These are phyloP conservation scores for Tubosaeta sp. DNA, from an alignment of 768 basidiomycete species.

Conservation along the genomic window DNA sequence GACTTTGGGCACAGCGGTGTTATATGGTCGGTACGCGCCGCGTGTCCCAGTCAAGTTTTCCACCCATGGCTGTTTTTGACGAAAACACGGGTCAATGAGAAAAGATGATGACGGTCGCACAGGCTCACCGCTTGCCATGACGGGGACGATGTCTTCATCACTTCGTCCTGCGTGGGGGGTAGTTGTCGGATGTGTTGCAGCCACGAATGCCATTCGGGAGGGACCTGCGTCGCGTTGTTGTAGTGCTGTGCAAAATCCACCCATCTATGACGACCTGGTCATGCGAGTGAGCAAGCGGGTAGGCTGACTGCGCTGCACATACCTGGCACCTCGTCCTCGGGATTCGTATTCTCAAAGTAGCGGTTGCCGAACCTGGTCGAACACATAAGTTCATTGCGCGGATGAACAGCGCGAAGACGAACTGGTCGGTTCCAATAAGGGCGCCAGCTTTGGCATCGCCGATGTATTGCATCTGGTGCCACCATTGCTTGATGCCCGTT, in stretches of 20 bases:
- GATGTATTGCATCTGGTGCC: slow-evolving; percentile 88
- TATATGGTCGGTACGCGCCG: slow-evolving; percentile 86
- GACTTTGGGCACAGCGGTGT: slow-evolving; percentile 80
- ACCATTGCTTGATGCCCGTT: slow-evolving; percentile 82
- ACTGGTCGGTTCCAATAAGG: slow-evolving; percentile 80
- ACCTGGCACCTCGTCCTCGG: slow-evolving; percentile 88
- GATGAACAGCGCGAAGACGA: slow-evolving; percentile 30
- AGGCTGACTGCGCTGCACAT: slow-evolving; percentile 16
- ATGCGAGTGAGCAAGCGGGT: not conserved
- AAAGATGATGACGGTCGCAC: not conserved
- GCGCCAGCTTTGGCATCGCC: slow-evolving; percentile 89
- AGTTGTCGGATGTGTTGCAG: slow-evolving; percentile 83
- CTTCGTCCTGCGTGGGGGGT: slow-evolving; percentile 69
- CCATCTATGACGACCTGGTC: slow-evolving; percentile 90
- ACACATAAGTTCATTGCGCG: not conserved
- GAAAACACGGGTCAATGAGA: not conserved
- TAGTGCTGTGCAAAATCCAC: slow-evolving; percentile 92
- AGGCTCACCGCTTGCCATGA: slow-evolving; percentile 79
- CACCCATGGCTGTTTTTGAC: slow-evolving; percentile 56
- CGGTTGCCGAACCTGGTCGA: slow-evolving; percentile 82
- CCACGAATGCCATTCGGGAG: slow-evolving; percentile 98
- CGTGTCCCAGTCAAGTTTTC: slow-evolving; percentile 94
- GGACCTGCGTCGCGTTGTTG: slow-evolving; percentile 88
- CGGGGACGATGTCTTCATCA: slow-evolving; percentile 65
- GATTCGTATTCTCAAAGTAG: slow-evolving; percentile 90